Evolutionary conservation across 2,329 filamentous ascomycete genomes (phyloP).

Genomic region (Alternaria atra): DNA sequence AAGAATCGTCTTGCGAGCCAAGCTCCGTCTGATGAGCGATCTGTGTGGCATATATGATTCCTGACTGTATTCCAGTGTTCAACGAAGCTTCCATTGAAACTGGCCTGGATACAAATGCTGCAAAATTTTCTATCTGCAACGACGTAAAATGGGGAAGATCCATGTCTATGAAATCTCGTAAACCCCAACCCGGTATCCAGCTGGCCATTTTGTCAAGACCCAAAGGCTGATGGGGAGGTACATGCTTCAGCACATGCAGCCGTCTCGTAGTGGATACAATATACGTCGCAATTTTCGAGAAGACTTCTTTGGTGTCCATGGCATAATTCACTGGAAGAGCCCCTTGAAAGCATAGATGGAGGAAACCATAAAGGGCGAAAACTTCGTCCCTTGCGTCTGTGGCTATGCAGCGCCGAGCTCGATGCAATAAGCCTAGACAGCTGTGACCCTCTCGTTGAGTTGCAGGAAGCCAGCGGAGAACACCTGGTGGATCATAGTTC

Average conservation of each 20-base stretch:
- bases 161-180: neutral
- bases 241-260: neutral
- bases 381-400: neutral
- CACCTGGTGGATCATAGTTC: neutral
- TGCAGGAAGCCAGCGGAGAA: neutral
- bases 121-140: too few species aligned
- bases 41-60: neutral
- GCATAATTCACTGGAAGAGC: neutral
- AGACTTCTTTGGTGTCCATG: neutral
- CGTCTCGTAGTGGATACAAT: neutral
- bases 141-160: too few species aligned
- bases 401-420: neutral
- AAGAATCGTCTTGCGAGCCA: too few species aligned
- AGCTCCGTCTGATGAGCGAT: too few species aligned
- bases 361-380: neutral
- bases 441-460: neutral
- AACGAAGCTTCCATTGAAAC: too few species aligned
- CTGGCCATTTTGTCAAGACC: neutral
- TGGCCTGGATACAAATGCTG: too few species aligned
- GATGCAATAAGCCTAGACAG: neutral
- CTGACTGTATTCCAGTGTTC: neutral
- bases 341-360: neutral
- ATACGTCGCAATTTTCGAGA: neutral
- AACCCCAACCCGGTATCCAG: neutral
- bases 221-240: neutral